phyloP scores from a whole-genome alignment of 1,284 basidiomycete species.

The Cryptococcus sp. region DNA sequence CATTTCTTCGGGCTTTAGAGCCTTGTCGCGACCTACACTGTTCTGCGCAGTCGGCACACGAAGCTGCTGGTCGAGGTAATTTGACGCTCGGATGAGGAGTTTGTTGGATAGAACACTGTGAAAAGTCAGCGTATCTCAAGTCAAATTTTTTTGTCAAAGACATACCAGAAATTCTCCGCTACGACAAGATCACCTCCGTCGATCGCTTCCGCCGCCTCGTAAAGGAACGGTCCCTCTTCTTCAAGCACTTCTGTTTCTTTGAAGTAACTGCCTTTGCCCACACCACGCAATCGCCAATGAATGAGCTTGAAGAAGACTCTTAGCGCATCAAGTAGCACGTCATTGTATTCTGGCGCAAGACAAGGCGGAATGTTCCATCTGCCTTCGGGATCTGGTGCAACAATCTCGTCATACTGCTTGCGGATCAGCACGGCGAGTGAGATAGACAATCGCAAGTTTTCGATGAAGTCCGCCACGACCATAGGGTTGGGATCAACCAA shows the following conservation, averaged over 20 bases:
- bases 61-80: constrained; percentile 92
- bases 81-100: constrained; percentile 83
- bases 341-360: constrained; percentile 86
- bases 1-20: constrained; percentile 79
- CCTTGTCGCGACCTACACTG: constrained; percentile 26
- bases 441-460: constrained; percentile 89
- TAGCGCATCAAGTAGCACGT: constrained; percentile 83
- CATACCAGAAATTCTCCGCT: constrained; percentile 89
- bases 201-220: constrained; percentile 86
- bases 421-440: constrained; percentile 93
- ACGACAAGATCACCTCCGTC: constrained; percentile 87
- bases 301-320: constrained; percentile 91
- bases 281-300: constrained; percentile 93
- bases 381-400: constrained; percentile 78
- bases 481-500: constrained; percentile 81
- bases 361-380: constrained; percentile 88
- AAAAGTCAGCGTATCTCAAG: neutral
- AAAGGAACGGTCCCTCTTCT: constrained; percentile 93
- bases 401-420: constrained; percentile 86
- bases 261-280: constrained; percentile 89
- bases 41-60: constrained; percentile 63
- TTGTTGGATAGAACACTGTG: constrained; percentile 79
- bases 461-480: constrained; percentile 93
- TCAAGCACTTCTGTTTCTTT: constrained; percentile 98
- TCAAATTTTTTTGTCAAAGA: constrained; percentile 2